phyloP scores from a whole-genome alignment of 306 rosid species.

The Casuarina equisetifolia region DNA sequence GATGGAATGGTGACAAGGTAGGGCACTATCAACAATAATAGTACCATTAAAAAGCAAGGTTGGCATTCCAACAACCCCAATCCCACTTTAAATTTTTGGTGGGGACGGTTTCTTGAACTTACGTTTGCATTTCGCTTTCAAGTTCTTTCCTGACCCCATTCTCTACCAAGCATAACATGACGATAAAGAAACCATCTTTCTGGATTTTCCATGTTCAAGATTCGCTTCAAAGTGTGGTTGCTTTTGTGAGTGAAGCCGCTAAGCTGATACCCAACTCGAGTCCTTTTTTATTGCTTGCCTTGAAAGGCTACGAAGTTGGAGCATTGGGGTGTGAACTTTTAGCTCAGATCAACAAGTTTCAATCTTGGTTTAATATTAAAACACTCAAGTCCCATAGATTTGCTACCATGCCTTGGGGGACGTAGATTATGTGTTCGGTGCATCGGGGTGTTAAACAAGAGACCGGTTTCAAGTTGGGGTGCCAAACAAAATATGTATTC shows the following conservation, averaged over 20 bases:
- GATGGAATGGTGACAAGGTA: conserved; percentile 68
- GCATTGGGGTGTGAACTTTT: neutral
- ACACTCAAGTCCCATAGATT: neutral
- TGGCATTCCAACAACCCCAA: conserved; percentile 30
- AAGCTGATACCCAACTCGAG: too few relatives aligned
- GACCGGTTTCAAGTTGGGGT: conserved; percentile 4
- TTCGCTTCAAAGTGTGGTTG: neutral
- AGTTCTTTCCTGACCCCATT: conserved; percentile 13
- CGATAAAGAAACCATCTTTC: conserved; percentile 14
- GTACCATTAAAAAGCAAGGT: conserved; percentile 27
- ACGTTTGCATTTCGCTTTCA: conserved; percentile 10
- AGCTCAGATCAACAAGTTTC: neutral
- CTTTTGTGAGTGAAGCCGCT: neutral
- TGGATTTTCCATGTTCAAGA: neutral
- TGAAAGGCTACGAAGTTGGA: neutral
- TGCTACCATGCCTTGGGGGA: neutral
- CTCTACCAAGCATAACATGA: conserved; percentile 32
- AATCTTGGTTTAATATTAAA: neutral
- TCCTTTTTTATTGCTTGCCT: too few relatives aligned
- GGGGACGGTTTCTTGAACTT: conserved; percentile 21
- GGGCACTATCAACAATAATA: conserved; percentile 45
- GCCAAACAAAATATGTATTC: neutral
- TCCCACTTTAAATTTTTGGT: conserved; percentile 20
- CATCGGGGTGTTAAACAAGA: neutral
- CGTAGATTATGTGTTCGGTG: neutral